Conservation (phyloP, 768 basidiomycete species). For the Ephemerocybe angulata region DNA sequence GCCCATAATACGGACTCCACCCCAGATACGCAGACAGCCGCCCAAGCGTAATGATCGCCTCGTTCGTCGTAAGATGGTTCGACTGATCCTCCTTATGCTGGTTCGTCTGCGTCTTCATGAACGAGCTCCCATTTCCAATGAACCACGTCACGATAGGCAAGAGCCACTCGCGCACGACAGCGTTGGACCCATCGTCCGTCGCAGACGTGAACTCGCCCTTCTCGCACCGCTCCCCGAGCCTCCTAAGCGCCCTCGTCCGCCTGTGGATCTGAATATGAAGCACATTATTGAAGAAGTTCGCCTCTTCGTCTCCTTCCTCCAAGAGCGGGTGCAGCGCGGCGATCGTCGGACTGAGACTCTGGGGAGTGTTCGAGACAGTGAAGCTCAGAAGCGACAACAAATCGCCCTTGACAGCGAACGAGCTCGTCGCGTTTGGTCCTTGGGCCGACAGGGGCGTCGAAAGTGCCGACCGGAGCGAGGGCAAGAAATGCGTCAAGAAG, state of each 20-base stretch:
- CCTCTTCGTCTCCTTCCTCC: slow-evolving; percentile 87
- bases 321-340: slow-evolving; percentile 60
- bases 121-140: slow-evolving; percentile 65
- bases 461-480: slow-evolving; percentile 45
- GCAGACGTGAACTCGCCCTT: slow-evolving; percentile 61
- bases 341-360: slow-evolving; percentile 6
- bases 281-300: slow-evolving; percentile 95
- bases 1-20: slow-evolving; percentile 80
- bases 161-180: slow-evolving; percentile 8
- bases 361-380: background rate
- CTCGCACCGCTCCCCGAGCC: slow-evolving; percentile 76
- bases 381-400: slow-evolving; percentile 3
- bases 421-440: background rate
- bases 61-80: slow-evolving; percentile 81
- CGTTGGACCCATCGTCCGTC: background rate
- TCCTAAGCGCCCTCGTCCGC: slow-evolving; percentile 77
- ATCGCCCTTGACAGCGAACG: slow-evolving; percentile 7
- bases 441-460: slow-evolving; percentile 6
- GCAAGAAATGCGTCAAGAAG: slow-evolving; percentile 65
- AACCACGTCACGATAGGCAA: slow-evolving; percentile 63
- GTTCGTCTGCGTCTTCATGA: slow-evolving; percentile 46
- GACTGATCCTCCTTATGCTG: slow-evolving; percentile 7
- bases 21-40: slow-evolving; percentile 69
- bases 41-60: slow-evolving; percentile 79
- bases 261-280: slow-evolving; percentile 91